Evolutionary conservation across 441 rosid species (phyloP).

Genomic region (Euphorbia schlechtendalii): DNA sequence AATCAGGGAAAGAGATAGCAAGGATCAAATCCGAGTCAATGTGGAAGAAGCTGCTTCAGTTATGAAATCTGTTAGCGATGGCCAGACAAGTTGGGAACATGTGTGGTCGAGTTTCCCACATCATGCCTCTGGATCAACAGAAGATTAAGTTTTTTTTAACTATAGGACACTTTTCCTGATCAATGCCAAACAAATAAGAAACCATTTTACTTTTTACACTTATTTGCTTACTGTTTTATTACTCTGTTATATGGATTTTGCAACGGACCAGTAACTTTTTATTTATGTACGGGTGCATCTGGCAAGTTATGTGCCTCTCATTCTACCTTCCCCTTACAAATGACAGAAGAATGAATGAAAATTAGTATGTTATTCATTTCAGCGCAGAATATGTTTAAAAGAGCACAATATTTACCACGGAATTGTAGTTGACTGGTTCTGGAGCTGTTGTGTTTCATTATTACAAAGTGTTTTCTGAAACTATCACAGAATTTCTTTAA

Average conservation of each 20-base stretch:
- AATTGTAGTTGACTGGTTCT: too few relatives aligned
- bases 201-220: background rate
- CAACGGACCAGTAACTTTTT: background rate
- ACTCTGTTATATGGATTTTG: background rate
- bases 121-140: slow-evolving; percentile 39
- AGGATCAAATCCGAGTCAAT: slow-evolving; percentile 58
- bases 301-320: background rate
- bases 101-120: slow-evolving; percentile 52
- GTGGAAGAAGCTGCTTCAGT: slow-evolving; percentile 47
- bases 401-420: too few relatives aligned
- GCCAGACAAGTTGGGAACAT: slow-evolving; percentile 51
- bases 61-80: slow-evolving; percentile 49
- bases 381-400: too few relatives aligned
- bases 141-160: slow-evolving; percentile 24
- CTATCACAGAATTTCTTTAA: too few relatives aligned
- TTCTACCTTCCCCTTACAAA: background rate
- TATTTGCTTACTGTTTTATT: background rate
- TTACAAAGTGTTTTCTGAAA: too few relatives aligned
- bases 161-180: background rate
- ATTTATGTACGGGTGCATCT: background rate
- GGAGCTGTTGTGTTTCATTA: too few relatives aligned
- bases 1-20: slow-evolving; percentile 69
- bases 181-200: background rate
- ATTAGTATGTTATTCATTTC: too few relatives aligned
- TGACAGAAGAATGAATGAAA: too few relatives aligned